phyloP scores from a whole-genome alignment of 306 rosid genomes.

The Vigna radiata region DNA sequence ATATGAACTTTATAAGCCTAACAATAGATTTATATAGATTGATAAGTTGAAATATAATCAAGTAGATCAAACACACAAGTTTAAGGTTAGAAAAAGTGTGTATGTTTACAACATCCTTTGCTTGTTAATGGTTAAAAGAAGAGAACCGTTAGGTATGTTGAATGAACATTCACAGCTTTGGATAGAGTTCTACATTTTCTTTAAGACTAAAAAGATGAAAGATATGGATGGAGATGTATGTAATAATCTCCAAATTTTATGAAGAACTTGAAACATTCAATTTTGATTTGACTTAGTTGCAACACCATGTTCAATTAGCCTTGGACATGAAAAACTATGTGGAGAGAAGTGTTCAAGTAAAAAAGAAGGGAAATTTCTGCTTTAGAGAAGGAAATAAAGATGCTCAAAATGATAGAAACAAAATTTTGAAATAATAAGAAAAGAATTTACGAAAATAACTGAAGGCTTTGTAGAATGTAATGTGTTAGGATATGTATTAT shows the following conservation, averaged over 20 bases:
- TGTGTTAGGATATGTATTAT: conserved; percentile 16
- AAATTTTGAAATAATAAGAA: conserved; percentile 20
- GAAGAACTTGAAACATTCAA: conserved; percentile 33
- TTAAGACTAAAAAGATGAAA: conserved; percentile 20
- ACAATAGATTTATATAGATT: no score
- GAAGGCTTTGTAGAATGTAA: conserved; percentile 21
- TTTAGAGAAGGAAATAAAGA: conserved; percentile 3
- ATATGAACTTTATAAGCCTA: no score
- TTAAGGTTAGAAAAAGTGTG: neutral
- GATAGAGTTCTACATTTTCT: conserved; percentile 39
- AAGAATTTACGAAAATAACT: neutral
- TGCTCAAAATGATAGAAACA: neutral
- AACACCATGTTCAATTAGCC: no score
- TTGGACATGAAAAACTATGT: no score
- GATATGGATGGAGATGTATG: conserved; percentile 20
- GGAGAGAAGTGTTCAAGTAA: conserved; percentile 15
- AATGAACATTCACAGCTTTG: conserved; percentile 40
- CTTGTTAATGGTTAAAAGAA: conserved; percentile 18
- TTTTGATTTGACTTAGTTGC: no score
- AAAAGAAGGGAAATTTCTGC: no score
- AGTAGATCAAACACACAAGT: no score
- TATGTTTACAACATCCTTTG: conserved; percentile 1
- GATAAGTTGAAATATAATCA: no score
- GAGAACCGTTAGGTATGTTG: neutral
- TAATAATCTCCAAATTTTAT: conserved; percentile 23